Conservation (phyloP, 305 asterid species). For the Rubia peregrina region DNA sequence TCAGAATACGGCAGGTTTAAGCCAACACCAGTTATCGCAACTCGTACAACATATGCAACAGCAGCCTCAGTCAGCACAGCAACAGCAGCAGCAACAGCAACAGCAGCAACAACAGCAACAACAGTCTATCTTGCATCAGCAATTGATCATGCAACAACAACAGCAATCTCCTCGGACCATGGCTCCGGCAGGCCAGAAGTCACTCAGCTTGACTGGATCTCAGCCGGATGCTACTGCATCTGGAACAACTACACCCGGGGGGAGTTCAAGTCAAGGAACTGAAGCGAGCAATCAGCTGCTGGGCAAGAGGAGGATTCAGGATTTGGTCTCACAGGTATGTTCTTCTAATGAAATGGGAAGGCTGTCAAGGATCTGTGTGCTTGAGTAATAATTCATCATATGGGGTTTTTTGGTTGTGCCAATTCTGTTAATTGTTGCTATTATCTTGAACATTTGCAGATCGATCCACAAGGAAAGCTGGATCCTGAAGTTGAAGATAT, state of each 20-base stretch:
- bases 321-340: slow-evolving; percentile 76
- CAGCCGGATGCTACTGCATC: slow-evolving; percentile 92
- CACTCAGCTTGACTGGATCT: slow-evolving; percentile 82
- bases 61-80: slow-evolving; percentile 32
- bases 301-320: slow-evolving; percentile 91
- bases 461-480: slow-evolving; percentile 58
- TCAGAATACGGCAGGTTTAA: slow-evolving; percentile 58
- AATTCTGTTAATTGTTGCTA: neutral
- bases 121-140: slow-evolving; percentile 18
- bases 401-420: neutral
- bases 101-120: slow-evolving; percentile 22
- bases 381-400: neutral
- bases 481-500: slow-evolving; percentile 85
- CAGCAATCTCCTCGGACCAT: slow-evolving; percentile 70
- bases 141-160: slow-evolving; percentile 29
- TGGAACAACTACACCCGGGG: slow-evolving; percentile 86
- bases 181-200: slow-evolving; percentile 66
- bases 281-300: slow-evolving; percentile 86
- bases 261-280: slow-evolving; percentile 92
- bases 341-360: slow-evolving; percentile 3
- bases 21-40: slow-evolving; percentile 71
- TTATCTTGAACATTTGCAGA: slow-evolving; percentile 34
- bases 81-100: slow-evolving; percentile 30
- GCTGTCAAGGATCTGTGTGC: neutral
- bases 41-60: slow-evolving; percentile 61